phyloP scores from a whole-genome alignment of 208 protist genomes.

The Vickermania spadyakhi region DNA sequence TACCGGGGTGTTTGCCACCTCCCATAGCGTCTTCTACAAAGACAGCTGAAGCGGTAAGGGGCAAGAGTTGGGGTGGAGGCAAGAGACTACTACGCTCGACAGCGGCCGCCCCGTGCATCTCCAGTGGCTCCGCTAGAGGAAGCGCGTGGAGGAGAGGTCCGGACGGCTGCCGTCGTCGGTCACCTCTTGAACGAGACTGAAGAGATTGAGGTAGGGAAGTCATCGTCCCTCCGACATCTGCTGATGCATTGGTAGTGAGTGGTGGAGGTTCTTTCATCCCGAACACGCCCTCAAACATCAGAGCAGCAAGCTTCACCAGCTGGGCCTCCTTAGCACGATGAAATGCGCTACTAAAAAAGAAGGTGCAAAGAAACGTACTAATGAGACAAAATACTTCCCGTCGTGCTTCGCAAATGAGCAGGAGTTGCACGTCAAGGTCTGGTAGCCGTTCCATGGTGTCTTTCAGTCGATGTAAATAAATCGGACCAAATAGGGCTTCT shows the following conservation, averaged over 20 bases:
- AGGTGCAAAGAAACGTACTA: conserved; percentile 68
- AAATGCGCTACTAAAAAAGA: conserved; percentile 73
- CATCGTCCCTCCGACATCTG: no score
- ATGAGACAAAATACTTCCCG: conserved; percentile 78
- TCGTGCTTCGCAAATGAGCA: conserved; percentile 55
- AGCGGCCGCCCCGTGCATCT: background rate
- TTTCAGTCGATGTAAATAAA: conserved; percentile 3
- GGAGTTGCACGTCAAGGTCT: conserved; percentile 9
- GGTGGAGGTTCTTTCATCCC: conserved; percentile 16
- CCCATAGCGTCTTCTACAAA: no score
- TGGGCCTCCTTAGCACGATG: conserved; percentile 26
- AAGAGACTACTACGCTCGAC: no score
- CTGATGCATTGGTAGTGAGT: no score
- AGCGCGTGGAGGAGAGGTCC: background rate
- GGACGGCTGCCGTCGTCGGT: background rate
- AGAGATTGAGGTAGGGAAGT: no score
- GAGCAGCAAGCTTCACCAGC: conserved; percentile 39
- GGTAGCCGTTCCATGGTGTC: conserved; percentile 7
- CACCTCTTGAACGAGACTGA: no score
- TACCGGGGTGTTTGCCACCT: no score
- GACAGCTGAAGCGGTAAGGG: no score
- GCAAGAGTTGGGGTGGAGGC: no score
- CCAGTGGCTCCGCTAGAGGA: background rate
- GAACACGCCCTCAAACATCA: conserved; percentile 60
- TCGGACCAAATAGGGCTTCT: conserved; percentile 9